These are phyloP conservation scores for Tieghemostelium lacteum DNA, from an alignment of 78 protist genomes.

Conservation along the genomic window DNA sequence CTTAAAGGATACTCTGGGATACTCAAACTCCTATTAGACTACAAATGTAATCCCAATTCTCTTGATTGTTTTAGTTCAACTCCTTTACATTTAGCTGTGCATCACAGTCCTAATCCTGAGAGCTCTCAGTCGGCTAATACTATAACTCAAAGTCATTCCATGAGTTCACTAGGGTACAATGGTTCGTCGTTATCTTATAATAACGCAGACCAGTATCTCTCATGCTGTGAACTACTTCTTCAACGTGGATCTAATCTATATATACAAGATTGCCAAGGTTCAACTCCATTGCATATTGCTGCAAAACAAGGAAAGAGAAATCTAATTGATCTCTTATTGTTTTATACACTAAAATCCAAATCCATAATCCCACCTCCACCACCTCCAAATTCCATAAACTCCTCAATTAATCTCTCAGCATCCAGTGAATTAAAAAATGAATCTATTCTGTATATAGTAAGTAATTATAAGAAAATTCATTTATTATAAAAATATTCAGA, in stretches of 20 bases:
- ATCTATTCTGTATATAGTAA: conserved; percentile 32
- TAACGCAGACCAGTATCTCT: conserved; percentile 18
- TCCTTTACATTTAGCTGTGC: conserved; percentile 51
- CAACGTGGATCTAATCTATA: conserved; percentile 35
- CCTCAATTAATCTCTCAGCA: neutral
- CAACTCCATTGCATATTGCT: conserved; percentile 65
- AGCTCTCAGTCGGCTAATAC: neutral
- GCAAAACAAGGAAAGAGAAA: conserved; percentile 62
- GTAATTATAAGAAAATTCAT: neutral
- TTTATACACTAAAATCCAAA: conserved; percentile 35
- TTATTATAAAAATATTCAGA: neutral
- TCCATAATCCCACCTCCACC: conserved; percentile 6
- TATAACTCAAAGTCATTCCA: neutral
- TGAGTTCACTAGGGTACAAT: neutral
- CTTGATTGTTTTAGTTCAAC: conserved; percentile 25
- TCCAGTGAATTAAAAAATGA: conserved; percentile 29
- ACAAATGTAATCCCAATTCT: conserved; percentile 19
- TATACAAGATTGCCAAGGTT: conserved; percentile 45
- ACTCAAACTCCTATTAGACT: conserved; percentile 20
- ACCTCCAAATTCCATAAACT: neutral
- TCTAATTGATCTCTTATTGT: conserved; percentile 20
- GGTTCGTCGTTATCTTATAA: neutral
- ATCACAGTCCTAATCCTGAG: conserved; percentile 21
- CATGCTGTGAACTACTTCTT: conserved; percentile 51
- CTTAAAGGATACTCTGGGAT: conserved; percentile 57